These are phyloP conservation scores for Digitaria exilis DNA, from an alignment of 202 grass and related monocot genomes.

Conservation along the genomic window DNA sequence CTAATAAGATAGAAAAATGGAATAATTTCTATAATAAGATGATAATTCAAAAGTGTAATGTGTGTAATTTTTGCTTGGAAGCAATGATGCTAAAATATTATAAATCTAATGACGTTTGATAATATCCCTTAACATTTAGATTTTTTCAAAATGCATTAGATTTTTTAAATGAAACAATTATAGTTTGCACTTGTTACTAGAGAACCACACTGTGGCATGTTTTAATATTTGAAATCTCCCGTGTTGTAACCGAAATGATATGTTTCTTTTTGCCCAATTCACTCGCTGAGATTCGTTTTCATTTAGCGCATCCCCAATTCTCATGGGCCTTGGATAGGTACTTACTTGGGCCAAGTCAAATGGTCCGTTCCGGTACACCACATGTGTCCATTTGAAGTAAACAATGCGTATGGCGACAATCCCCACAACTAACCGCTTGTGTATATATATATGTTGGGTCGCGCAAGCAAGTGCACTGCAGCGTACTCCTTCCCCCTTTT, in stretches of 20 bases:
- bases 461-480: background rate
- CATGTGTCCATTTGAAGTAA: background rate
- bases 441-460: background rate
- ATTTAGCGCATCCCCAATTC: background rate
- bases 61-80: background rate
- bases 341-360: background rate
- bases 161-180: background rate
- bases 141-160: background rate
- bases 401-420: background rate
- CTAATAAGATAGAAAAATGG: background rate
- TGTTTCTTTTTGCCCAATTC: background rate
- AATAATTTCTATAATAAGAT: background rate
- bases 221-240: background rate
- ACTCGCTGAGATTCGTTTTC: background rate
- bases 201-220: background rate
- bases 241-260: background rate
- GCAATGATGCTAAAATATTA: background rate
- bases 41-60: background rate
- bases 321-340: background rate
- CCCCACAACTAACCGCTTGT: background rate
- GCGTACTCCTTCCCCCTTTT: background rate
- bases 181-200: background rate
- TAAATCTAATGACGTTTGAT: background rate
- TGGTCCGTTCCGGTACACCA: background rate
- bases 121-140: background rate